Percentiles rank a stretch among this genome's conserved stretches.
Evolutionary conservation across 176 grass and related monocot species (phyloP).

Genomic region (Cenchrus fungigraminus): DNA sequence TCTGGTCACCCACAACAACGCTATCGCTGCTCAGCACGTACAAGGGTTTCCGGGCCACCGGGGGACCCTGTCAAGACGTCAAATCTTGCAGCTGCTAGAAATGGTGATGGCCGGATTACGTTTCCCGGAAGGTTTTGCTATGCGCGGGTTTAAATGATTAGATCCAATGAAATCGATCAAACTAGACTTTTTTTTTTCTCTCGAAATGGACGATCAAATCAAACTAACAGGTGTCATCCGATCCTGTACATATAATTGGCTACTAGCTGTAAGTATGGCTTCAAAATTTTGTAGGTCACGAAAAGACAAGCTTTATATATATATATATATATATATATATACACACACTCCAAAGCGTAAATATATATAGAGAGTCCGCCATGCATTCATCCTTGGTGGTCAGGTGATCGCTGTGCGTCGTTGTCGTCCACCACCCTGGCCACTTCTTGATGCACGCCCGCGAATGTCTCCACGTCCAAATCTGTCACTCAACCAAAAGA

Average conservation of each 20-base stretch:
- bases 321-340: too few relatives aligned
- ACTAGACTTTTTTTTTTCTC: too few relatives aligned
- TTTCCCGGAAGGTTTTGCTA: background rate
- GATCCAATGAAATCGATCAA: too few relatives aligned
- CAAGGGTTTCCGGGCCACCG: background rate
- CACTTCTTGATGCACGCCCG: background rate
- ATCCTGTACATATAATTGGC: background rate
- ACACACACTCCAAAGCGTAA: background rate
- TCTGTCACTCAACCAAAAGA: slow-evolving; percentile 35
- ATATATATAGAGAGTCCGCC: too few relatives aligned
- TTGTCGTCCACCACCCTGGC: slow-evolving; percentile 34
- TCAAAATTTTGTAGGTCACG: background rate
- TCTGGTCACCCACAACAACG: background rate
- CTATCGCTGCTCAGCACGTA: background rate
- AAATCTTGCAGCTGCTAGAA: slow-evolving; percentile 11
- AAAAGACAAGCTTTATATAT: too few relatives aligned
- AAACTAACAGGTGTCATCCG: background rate
- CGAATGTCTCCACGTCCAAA: slow-evolving; percentile 49
- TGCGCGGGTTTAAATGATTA: background rate
- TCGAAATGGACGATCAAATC: too few relatives aligned
- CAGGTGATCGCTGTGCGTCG: background rate
- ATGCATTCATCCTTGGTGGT: background rate
- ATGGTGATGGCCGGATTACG: background rate
- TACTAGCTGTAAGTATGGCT: background rate
- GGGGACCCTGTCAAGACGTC: slow-evolving; percentile 17